A percentile compares a stretch with the other conserved stretches of the same genome.
Evolutionary conservation across 306 rosid species (phyloP).

Genomic region (Sphenostylis stenocarpa): DNA sequence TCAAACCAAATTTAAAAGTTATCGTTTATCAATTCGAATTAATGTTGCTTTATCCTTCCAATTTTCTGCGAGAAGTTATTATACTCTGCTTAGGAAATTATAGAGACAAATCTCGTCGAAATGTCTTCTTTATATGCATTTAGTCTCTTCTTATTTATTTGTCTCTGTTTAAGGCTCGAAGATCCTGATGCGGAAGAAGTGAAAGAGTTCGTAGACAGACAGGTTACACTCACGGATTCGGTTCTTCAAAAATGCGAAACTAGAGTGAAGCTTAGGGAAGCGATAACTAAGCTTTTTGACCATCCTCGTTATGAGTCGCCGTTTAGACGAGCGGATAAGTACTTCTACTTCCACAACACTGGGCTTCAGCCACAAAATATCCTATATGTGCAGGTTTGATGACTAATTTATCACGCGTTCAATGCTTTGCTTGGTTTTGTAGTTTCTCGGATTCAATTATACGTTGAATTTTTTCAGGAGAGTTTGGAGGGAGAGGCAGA

Average conservation of each 20-base stretch:
- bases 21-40: background rate
- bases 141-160: background rate
- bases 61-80: background rate
- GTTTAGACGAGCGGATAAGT: conserved; percentile 63
- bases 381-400: conserved; percentile 75
- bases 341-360: conserved; percentile 78
- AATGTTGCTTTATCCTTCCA: background rate
- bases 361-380: conserved; percentile 86
- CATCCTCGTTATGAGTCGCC: conserved; percentile 86
- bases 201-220: conserved; percentile 71
- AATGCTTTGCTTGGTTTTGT: background rate
- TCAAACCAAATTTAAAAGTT: background rate
- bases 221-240: conserved; percentile 71
- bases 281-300: conserved; percentile 74
- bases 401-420: conserved; percentile 10
- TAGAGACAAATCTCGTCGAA: background rate
- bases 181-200: conserved; percentile 94
- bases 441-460: conserved; percentile 10
- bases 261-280: conserved; percentile 63
- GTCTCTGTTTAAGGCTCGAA: conserved; percentile 65
- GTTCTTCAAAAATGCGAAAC: conserved; percentile 69
- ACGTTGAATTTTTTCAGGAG: conserved; percentile 46
- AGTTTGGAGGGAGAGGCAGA: conserved; percentile 83
- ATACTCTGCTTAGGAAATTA: background rate
- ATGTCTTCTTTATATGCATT: background rate